Conservation (phyloP, 2,329 filamentous ascomycete genomes). For the Aspergillus flavus region DNA sequence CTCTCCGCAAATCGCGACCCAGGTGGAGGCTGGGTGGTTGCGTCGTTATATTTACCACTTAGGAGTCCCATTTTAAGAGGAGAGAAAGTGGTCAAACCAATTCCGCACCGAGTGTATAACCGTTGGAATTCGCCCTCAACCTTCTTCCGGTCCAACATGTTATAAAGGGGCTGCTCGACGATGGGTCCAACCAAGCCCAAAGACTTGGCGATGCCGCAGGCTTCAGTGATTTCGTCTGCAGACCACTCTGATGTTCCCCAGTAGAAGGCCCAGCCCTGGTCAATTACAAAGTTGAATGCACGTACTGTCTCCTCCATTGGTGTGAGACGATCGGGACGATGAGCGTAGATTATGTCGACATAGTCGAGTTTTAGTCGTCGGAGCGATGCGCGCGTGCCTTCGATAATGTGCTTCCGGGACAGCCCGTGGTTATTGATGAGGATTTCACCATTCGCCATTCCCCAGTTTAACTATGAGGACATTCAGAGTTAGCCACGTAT, state of each 20-base stretch:
- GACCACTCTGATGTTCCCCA: constrained; percentile 73
- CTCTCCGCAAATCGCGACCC: constrained; percentile 62
- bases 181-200: constrained; percentile 60
- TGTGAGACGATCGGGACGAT: constrained; percentile 67
- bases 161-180: constrained; percentile 66
- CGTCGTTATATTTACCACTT: constrained; percentile 69
- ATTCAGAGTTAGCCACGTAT: neutral
- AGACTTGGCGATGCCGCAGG: constrained; percentile 62
- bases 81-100: constrained; percentile 66
- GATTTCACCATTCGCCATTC: neutral
- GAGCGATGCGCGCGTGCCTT: constrained; percentile 64
- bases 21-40: constrained; percentile 53
- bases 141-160: constrained; percentile 63
- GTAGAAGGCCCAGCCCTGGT: constrained; percentile 69
- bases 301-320: constrained; percentile 74
- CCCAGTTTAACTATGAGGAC: constrained; percentile 6
- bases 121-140: constrained; percentile 65
- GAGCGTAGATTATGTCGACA: constrained; percentile 72
- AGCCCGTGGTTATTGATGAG: constrained; percentile 9
- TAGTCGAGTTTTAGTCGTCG: constrained; percentile 66
- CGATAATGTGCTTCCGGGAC: constrained; percentile 58
- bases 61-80: constrained; percentile 65
- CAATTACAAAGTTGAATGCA: constrained; percentile 72
- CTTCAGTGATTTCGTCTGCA: constrained; percentile 67
- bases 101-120: constrained; percentile 62